These are phyloP conservation scores for Malus orientalis DNA, from an alignment of 306 rosid species.

Conservation along the genomic window DNA sequence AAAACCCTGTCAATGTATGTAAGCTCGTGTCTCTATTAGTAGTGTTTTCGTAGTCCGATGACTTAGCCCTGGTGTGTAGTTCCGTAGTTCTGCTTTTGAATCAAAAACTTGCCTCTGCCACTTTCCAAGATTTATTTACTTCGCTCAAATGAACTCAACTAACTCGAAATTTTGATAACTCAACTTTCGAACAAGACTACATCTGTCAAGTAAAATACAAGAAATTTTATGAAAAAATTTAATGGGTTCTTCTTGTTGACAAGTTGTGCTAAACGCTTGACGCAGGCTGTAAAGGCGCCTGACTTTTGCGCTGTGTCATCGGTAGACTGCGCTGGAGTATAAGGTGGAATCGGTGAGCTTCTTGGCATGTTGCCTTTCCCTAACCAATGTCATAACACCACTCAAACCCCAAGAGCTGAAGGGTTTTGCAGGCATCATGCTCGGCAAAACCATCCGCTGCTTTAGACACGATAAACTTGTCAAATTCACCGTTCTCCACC, in stretches of 20 bases:
- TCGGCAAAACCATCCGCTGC: not conserved
- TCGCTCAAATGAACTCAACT: not conserved
- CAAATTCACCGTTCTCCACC: not conserved
- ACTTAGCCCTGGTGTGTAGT: not conserved
- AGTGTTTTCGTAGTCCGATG: not conserved
- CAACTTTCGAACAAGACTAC: not conserved
- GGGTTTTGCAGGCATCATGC: not conserved
- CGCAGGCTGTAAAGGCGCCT: not conserved
- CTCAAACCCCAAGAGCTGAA: not conserved
- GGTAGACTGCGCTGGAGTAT: not conserved
- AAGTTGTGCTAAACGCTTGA: too few species aligned
- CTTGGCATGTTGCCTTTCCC: not conserved
- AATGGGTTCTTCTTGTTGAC: too few species aligned
- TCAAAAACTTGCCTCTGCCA: not conserved
- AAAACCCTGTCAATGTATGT: not conserved
- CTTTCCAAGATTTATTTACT: not conserved
- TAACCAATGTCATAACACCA: constrained; percentile 1
- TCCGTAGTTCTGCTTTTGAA: not conserved
- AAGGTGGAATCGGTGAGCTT: constrained; percentile 3
- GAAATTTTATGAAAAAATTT: too few species aligned
- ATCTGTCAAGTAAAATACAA: not conserved
- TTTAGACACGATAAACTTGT: not conserved
- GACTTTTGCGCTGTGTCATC: not conserved
- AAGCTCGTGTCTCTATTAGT: not conserved
- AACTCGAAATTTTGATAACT: not conserved